Base-by-base conservation (phyloP, 371 early-diverging fungal genomes). In the Vairimorpha necatrix region DNA sequence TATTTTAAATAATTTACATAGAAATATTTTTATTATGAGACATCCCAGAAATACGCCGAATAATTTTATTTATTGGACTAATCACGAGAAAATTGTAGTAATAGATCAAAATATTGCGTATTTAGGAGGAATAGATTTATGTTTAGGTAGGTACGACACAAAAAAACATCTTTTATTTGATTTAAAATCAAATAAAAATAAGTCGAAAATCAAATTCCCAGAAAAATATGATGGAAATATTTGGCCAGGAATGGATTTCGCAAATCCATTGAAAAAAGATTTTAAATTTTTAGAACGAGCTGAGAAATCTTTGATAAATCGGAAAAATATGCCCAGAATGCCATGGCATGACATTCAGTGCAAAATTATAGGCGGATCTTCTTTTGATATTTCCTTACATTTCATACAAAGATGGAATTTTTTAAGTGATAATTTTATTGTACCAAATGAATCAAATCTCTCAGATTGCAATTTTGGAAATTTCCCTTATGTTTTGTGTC, bases 301-400 rank as follows among this genome's bases (percentile, higher is more conserved):
- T 67, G 82, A 87, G 26, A 83, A 78, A 46, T 84, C 87, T 0
- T 68, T 90, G 14, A 66, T 83, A 2, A 72, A 76, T 68, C 65
- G 62, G 39, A 48, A 26, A 53, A 69, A 42, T 39, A 75, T 71
- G 24, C 88, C 92, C 9, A 87, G 94, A 61, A 91, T 94, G 93
- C 93, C 93, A 24, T 94, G 94, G 94, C 94, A 94, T 82, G 94
- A 94, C 74, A 88, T 93, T n/a, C 88, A 89, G 77, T 66, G 65
- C 72, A 83, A 33, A 75, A 72, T 39, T 11, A 48, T 88, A 6
- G 92, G 92, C 0, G 88, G 87, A 60, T 87, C 90, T 34, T 92
- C 91, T 13, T 86, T 89, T 28, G 94, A 94, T 76, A 86, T 92
- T 16, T 89, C 91, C 0, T 87, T 91, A 22, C 92, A 93, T 78